phyloP scores from a whole-genome alignment of 371 early-diverging fungal species.

The Mucor circinelloides region DNA sequence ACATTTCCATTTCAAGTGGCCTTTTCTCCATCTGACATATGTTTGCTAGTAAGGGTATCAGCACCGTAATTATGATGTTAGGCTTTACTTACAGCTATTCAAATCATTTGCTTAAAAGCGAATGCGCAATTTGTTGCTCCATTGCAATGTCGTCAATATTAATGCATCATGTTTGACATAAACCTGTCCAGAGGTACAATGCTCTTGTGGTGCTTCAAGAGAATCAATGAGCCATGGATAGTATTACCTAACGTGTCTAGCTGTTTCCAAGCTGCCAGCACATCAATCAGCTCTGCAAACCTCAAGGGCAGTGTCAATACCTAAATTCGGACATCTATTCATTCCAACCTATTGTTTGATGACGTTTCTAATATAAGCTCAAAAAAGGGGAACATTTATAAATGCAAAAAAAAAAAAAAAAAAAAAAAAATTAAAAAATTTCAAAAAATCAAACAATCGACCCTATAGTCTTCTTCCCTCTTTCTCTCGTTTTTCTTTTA shows the following conservation, averaged over 20 bases:
- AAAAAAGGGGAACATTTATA: not conserved
- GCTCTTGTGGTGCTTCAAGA: not conserved
- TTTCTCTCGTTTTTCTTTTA: not conserved
- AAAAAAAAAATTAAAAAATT: too few species aligned
- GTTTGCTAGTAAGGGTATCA: too few species aligned
- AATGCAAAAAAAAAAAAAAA: not conserved
- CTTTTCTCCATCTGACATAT: too few species aligned
- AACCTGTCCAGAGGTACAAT: too few species aligned
- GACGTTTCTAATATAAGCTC: not conserved
- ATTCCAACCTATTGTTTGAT: not conserved
- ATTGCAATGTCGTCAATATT: too few species aligned
- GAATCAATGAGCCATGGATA: not conserved
- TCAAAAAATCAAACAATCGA: not conserved
- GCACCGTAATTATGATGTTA: too few species aligned
- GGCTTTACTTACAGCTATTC: too few species aligned
- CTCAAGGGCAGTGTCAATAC: not conserved
- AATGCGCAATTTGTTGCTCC: too few species aligned
- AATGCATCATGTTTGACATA: too few species aligned
- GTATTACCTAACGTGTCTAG: not conserved
- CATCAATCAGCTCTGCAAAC: not conserved
- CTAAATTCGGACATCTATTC: not conserved
- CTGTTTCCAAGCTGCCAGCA: too few species aligned
- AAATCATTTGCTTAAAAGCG: too few species aligned
- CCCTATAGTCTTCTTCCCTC: not conserved
- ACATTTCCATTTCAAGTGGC: too few species aligned